A percentile compares a stretch with the other conserved stretches of the same genome.
Evolutionary conservation across 2,329 filamentous ascomycete species (phyloP).

Genomic region (Thelonectria discophora): DNA sequence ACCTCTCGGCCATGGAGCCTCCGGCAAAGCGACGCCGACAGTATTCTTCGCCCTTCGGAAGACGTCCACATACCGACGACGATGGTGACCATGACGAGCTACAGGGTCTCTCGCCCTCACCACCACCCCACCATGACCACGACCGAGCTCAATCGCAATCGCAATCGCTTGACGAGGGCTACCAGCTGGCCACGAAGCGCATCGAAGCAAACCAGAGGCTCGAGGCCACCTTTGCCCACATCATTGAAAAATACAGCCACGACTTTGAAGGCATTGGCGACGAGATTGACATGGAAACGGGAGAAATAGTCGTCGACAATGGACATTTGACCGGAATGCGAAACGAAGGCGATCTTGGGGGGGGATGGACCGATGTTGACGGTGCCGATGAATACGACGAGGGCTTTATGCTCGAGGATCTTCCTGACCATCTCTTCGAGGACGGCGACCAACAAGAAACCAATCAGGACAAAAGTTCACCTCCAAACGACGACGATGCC

Average conservation of each 20-base stretch:
- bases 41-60: slow-evolving; percentile 49
- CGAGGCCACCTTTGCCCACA: slow-evolving; percentile 85
- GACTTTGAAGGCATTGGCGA: slow-evolving; percentile 87
- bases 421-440: slow-evolving; percentile 37
- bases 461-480: slow-evolving; percentile 24
- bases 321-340: slow-evolving; percentile 78
- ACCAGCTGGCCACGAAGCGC: slow-evolving; percentile 68
- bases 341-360: slow-evolving; percentile 60
- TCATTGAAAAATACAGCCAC: slow-evolving; percentile 87
- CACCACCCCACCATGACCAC: slow-evolving; percentile 49
- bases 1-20: slow-evolving; percentile 59
- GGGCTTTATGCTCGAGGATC: slow-evolving; percentile 47
- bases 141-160: slow-evolving; percentile 11
- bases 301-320: slow-evolving; percentile 87
- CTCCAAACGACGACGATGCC: slow-evolving; percentile 3
- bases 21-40: slow-evolving; percentile 68
- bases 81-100: slow-evolving; percentile 54
- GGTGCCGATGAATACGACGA: slow-evolving; percentile 50
- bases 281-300: slow-evolving; percentile 86
- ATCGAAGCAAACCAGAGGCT: slow-evolving; percentile 74
- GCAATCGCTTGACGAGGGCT: slow-evolving; percentile 58
- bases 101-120: slow-evolving; percentile 44
- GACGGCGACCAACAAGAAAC: slow-evolving; percentile 19
- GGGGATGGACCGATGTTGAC: slow-evolving; percentile 31
- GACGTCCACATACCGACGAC: slow-evolving; percentile 48